Percentiles rank a stretch among this genome's conserved stretches.
Evolutionary conservation across 2,329 filamentous ascomycete species (phyloP).

Genomic region (Botryosphaeria dothidea): DNA sequence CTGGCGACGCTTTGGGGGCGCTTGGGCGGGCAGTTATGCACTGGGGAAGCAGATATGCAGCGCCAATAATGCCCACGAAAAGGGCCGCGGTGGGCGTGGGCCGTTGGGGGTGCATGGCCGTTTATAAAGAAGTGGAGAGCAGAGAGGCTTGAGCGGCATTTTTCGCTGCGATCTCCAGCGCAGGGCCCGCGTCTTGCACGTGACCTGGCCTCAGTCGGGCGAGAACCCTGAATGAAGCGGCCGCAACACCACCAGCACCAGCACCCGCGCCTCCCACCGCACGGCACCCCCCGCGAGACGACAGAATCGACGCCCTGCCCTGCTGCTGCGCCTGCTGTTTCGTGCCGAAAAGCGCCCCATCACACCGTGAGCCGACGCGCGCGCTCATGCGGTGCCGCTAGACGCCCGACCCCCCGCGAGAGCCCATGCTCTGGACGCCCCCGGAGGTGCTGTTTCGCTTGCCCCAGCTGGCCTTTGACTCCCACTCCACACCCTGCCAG

Average conservation of each 20-base stretch:
- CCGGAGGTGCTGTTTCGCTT: conserved; percentile 21
- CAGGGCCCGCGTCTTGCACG: conserved; percentile 7
- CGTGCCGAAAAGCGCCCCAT: background rate
- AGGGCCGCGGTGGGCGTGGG: conserved; percentile 4
- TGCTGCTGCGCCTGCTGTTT: conserved; percentile 5
- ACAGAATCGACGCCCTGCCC: conserved; percentile 12
- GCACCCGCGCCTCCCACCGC: conserved; percentile 12
- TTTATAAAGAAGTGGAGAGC: conserved; percentile 17
- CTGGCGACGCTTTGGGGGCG: conserved; percentile 10
- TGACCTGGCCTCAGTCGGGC: conserved; percentile 14
- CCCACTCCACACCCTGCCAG: conserved; percentile 8
- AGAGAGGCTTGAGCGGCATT: conserved; percentile 16
- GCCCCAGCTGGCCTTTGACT: conserved; percentile 19
- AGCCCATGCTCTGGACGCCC: conserved; percentile 21
- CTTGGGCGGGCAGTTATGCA: conserved; percentile 12
- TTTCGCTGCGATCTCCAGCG: conserved; percentile 17
- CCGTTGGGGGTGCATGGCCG: conserved; percentile 9
- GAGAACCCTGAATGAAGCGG: conserved; percentile 18
- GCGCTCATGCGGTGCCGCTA: conserved; percentile 18
- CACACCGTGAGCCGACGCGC: conserved; percentile 11
- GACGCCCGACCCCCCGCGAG: conserved; percentile 18
- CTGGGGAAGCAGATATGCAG: conserved; percentile 3
- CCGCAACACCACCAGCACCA: conserved; percentile 17
- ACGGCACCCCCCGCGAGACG: conserved; percentile 11
- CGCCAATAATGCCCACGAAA: conserved; percentile 9